A percentile compares a stretch with the other conserved stretches of the same genome.
phyloP scores from a whole-genome alignment of 768 basidiomycete species.

The Boletus pseudo-olivaceus region DNA sequence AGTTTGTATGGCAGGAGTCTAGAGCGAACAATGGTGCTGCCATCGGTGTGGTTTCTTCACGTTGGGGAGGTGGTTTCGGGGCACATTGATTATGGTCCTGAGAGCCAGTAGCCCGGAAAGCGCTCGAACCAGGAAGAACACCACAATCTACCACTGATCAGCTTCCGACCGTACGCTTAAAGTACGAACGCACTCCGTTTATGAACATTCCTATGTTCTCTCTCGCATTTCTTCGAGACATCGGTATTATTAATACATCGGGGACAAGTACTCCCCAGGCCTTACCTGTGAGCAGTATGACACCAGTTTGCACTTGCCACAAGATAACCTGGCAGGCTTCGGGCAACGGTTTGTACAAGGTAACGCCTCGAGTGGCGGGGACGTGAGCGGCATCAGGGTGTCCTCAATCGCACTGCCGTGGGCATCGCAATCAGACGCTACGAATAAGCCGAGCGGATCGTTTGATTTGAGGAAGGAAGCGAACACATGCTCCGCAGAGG shows the following conservation, averaged over 20 bases:
- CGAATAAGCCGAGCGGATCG: constrained; percentile 16
- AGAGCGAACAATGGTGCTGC: constrained; percentile 24
- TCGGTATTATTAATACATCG: not conserved
- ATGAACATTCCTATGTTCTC: constrained; percentile 35
- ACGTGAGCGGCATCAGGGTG: constrained; percentile 12
- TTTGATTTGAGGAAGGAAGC: constrained; percentile 13
- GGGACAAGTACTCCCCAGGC: no score
- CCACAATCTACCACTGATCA: constrained; percentile 15
- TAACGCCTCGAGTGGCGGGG: constrained; percentile 22
- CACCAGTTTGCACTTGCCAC: constrained; percentile 34
- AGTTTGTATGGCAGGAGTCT: not conserved
- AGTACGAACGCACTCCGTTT: constrained; percentile 26
- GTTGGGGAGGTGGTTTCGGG: not conserved
- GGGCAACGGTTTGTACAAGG: constrained; percentile 35
- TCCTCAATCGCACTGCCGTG: constrained; percentile 15
- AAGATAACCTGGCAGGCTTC: constrained; percentile 23
- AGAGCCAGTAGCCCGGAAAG: not conserved
- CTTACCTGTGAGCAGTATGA: constrained; percentile 42
- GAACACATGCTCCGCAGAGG: constrained; percentile 5
- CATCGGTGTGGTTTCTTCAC: not conserved
- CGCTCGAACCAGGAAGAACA: not conserved
- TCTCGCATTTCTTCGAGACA: constrained; percentile 37
- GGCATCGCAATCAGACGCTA: constrained; percentile 17
- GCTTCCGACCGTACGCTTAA: not conserved
- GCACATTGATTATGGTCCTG: not conserved